Evolutionary conservation across 2,329 filamentous ascomycete species (phyloP).

Genomic region (Cytospora paraplurivora): DNA sequence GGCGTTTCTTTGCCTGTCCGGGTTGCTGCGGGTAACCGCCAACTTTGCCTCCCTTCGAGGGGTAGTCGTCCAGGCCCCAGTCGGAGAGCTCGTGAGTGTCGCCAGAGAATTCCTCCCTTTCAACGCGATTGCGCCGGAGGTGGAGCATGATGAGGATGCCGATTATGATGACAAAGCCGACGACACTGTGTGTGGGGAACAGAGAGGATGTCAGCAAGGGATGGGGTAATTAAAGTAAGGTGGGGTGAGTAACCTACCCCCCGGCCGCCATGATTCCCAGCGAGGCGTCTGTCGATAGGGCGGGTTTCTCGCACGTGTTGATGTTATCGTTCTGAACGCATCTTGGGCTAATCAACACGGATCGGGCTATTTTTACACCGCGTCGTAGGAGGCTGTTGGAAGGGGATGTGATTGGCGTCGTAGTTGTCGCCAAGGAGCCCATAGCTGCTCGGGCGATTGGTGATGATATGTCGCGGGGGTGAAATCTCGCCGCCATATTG

Average conservation of each 20-base stretch:
- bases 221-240: neutral
- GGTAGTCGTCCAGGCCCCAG: conserved; percentile 46
- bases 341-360: conserved; percentile 14
- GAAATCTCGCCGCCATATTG: conserved; percentile 24
- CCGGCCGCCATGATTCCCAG: conserved; percentile 25
- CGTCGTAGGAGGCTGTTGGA: conserved; percentile 18
- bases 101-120: conserved; percentile 33
- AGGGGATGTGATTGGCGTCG: conserved; percentile 3
- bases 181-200: conserved; percentile 11
- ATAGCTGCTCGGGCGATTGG: conserved; percentile 10
- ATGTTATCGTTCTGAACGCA: conserved; percentile 14
- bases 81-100: conserved; percentile 38
- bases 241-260: conserved; percentile 19
- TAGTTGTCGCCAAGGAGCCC: neutral
- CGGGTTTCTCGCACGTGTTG: conserved; percentile 29
- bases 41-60: conserved; percentile 14
- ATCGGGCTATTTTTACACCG: conserved; percentile 21
- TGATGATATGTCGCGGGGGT: conserved; percentile 22
- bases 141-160: conserved; percentile 24
- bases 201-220: neutral
- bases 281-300: conserved; percentile 16
- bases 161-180: conserved; percentile 20
- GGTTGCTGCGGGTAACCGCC: neutral
- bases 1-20: conserved; percentile 10
- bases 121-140: conserved; percentile 23